These are phyloP conservation scores for Alternaria rosae DNA, from an alignment of 2,329 filamentous ascomycete genomes.

Conservation along the genomic window DNA sequence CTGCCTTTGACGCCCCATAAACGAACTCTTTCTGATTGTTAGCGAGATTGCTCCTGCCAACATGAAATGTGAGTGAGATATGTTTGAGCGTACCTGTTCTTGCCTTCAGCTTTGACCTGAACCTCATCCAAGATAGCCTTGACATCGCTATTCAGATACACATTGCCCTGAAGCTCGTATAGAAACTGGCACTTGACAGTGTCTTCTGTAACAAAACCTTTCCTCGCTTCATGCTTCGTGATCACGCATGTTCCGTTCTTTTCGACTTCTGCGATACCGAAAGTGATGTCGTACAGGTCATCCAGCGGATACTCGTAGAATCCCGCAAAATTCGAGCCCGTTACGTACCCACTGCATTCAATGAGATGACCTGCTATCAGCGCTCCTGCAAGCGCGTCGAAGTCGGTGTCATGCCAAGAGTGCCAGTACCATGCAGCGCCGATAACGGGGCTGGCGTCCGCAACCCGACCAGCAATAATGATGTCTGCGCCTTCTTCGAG, in stretches of 20 bases:
- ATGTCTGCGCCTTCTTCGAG: conserved; percentile 46
- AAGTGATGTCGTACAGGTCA: conserved; percentile 54
- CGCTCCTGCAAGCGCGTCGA: conserved; percentile 57
- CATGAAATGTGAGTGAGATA: not conserved
- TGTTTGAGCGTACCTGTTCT: conserved; percentile 39
- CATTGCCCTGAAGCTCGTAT: conserved; percentile 57
- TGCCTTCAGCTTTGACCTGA: conserved; percentile 39
- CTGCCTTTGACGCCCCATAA: conserved; percentile 50
- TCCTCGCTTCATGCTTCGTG: conserved; percentile 57
- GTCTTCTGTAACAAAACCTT: conserved; percentile 47
- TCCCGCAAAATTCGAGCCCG: conserved; percentile 63
- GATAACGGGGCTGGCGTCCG: conserved; percentile 53
- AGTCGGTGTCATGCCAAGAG: conserved; percentile 58
- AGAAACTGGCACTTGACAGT: conserved; percentile 53
- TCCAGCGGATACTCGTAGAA: conserved; percentile 56
- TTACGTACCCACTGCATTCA: conserved; percentile 59
- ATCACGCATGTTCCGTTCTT: conserved; percentile 56
- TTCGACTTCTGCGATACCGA: conserved; percentile 60
- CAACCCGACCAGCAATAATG: conserved; percentile 43
- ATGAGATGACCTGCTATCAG: conserved; percentile 55
- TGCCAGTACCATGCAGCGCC: conserved; percentile 66
- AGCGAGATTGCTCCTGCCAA: not conserved
- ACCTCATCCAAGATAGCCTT: conserved; percentile 51
- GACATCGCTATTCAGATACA: conserved; percentile 57
- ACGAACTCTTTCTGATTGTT: conserved; percentile 31